Evolutionary conservation across 495 filamentous ascomycete genomes (phyloP).

Genomic region (Trypethelium eluteriae): DNA sequence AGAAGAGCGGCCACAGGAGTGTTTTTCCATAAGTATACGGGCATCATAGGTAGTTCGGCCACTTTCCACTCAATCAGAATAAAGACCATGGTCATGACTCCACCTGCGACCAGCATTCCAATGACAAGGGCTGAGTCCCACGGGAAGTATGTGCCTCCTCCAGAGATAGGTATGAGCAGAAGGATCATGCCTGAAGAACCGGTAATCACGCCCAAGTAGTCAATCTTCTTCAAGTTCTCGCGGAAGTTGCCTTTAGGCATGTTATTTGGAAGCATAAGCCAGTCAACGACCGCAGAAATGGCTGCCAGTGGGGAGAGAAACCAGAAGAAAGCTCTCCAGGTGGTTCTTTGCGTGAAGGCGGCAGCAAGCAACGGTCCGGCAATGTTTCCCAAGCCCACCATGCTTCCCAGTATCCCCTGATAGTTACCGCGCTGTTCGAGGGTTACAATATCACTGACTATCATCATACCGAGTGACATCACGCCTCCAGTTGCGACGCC

Average conservation of each 20-base stretch:
- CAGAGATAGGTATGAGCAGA: conserved; percentile 55
- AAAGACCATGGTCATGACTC: conserved; percentile 42
- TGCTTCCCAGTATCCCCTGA: conserved; percentile 31
- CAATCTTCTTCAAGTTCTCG: conserved; percentile 47
- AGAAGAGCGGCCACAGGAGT: conserved; percentile 46
- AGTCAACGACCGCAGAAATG: conserved; percentile 28
- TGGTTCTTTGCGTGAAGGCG: conserved; percentile 26
- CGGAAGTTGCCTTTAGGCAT: conserved; percentile 27
- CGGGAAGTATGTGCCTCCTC: conserved; percentile 52
- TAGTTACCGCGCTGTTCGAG: conserved; percentile 33
- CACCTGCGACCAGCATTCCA: conserved; percentile 51
- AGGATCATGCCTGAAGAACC: conserved; percentile 50
- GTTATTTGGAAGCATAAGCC: conserved; percentile 37
- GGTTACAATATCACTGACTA: conserved; percentile 30
- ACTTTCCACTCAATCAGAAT: conserved; percentile 52
- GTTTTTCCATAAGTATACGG: conserved; percentile 51
- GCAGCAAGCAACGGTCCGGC: conserved; percentile 29
- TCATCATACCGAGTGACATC: conserved; percentile 32
- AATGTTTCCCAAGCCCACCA: conserved; percentile 29
- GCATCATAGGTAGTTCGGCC: conserved; percentile 53
- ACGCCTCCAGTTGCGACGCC: conserved; percentile 41
- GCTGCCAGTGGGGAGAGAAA: conserved; percentile 28
- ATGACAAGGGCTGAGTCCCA: conserved; percentile 58
- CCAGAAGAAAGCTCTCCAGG: conserved; percentile 32
- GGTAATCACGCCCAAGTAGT: conserved; percentile 47